Conservation (phyloP, 2,329 filamentous ascomycete species). For the Paracoccidioides lutzii region DNA sequence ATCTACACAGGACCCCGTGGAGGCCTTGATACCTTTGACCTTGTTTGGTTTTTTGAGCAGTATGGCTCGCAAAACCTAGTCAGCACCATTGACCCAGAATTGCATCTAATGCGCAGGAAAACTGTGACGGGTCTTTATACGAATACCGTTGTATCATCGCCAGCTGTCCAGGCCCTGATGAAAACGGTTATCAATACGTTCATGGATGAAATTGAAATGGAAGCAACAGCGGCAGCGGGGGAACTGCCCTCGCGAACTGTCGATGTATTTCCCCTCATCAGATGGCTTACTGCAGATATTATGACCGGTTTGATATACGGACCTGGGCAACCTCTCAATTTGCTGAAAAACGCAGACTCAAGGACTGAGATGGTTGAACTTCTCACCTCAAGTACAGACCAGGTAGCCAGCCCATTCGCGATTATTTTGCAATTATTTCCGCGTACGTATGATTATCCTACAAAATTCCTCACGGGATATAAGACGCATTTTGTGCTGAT, state of each 20-base stretch:
- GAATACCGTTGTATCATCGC: slow-evolving; percentile 5
- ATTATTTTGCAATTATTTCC: slow-evolving; percentile 9
- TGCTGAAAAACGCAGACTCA: slow-evolving; percentile 8
- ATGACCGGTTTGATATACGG: slow-evolving; percentile 10
- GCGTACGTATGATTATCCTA: slow-evolving; percentile 4
- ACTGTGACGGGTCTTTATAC: slow-evolving; percentile 8
- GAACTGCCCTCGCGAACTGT: slow-evolving; percentile 3
- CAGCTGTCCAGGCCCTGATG: slow-evolving; percentile 6
- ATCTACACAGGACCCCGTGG: slow-evolving; percentile 11
- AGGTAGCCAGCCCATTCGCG: neutral
- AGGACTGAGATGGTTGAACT: slow-evolving; percentile 7
- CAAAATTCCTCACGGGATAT: neutral
- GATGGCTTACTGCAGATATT: slow-evolving; percentile 10
- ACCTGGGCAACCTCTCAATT: slow-evolving; percentile 3
- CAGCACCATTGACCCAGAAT: slow-evolving; percentile 10
- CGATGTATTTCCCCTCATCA: slow-evolving; percentile 10
- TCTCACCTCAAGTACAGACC: neutral
- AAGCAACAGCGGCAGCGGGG: slow-evolving; percentile 1
- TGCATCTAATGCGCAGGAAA: slow-evolving; percentile 10
- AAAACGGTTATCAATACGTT: slow-evolving; percentile 8
- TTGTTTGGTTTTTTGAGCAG: slow-evolving; percentile 7
- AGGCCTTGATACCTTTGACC: slow-evolving; percentile 5
- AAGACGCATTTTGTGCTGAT: neutral
- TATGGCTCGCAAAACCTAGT: slow-evolving; percentile 12
- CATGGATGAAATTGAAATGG: slow-evolving; percentile 6